Conservation (phyloP, 768 basidiomycete genomes). For the Termitomyces bulborhizus region DNA sequence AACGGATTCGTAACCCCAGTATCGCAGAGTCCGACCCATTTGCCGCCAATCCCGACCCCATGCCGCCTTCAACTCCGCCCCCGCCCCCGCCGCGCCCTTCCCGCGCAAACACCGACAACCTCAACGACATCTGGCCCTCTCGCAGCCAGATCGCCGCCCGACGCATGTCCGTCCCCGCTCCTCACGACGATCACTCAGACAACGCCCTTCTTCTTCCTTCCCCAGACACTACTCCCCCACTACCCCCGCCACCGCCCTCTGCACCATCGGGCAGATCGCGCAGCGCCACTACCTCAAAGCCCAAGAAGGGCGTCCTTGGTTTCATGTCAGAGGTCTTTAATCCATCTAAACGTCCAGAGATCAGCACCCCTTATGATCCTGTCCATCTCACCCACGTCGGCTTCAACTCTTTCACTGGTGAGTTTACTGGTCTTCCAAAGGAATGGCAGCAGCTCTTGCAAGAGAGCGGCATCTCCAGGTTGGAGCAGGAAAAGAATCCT, state of each 20-base stretch:
- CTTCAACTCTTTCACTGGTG: slow-evolving; percentile 97
- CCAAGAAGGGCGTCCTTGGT: slow-evolving; percentile 67
- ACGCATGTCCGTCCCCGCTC: slow-evolving; percentile 37
- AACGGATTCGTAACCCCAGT: slow-evolving; percentile 49
- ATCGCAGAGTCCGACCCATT: slow-evolving; percentile 54
- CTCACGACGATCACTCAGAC: no score
- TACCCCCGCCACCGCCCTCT: slow-evolving; percentile 7
- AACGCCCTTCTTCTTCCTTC: background rate
- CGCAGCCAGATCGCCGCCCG: slow-evolving; percentile 33
- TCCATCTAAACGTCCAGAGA: slow-evolving; percentile 75
- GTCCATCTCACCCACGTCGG: slow-evolving; percentile 99
- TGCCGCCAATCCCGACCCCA: slow-evolving; percentile 28
- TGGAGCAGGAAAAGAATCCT: slow-evolving; percentile 96
- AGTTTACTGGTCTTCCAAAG: slow-evolving; percentile 96
- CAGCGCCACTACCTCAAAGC: slow-evolving; percentile 41
- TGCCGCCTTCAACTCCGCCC: slow-evolving; percentile 23
- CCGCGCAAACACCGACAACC: slow-evolving; percentile 76
- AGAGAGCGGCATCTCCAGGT: slow-evolving; percentile 90
- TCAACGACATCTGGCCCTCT: slow-evolving; percentile 64
- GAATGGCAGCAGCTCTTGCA: slow-evolving; percentile 98
- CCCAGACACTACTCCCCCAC: background rate
- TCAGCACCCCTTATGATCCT: slow-evolving; percentile 97
- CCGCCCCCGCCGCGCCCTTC: slow-evolving; percentile 76
- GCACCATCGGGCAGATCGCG: slow-evolving; percentile 28
- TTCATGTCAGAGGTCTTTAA: slow-evolving; percentile 69